phyloP scores from a whole-genome alignment of 768 basidiomycete genomes.

The Pulveroboletus sp. region DNA sequence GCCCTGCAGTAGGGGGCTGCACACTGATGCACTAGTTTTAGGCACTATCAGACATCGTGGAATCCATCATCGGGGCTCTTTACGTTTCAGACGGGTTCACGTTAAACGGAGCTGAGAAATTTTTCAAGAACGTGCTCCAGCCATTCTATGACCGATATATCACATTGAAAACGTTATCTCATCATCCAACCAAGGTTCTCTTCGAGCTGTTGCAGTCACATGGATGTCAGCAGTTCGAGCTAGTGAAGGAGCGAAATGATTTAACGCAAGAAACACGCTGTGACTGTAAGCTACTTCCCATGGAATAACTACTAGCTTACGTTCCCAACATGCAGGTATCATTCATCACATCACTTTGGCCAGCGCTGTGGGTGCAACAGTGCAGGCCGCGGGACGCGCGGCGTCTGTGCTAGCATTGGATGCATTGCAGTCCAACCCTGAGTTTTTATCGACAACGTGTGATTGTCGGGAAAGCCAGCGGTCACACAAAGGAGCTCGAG shows the following conservation, averaged over 20 bases:
- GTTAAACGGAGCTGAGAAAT: constrained; percentile 50
- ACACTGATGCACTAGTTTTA: constrained; percentile 26
- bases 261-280: constrained; percentile 38
- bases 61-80: constrained; percentile 74
- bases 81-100: constrained; percentile 74
- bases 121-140: constrained; percentile 64
- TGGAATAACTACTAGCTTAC: constrained; percentile 14
- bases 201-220: constrained; percentile 69
- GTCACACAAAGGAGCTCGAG: constrained; percentile 36
- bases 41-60: constrained; percentile 76
- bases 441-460: constrained; percentile 59
- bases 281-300: constrained; percentile 40
- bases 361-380: constrained; percentile 47
- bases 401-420: constrained; percentile 66
- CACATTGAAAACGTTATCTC: constrained; percentile 63
- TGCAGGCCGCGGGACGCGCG: constrained; percentile 51
- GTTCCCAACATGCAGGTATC: constrained; percentile 43
- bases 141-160: constrained; percentile 80
- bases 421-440: constrained; percentile 58
- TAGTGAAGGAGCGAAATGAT: constrained; percentile 47
- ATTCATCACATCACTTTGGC: constrained; percentile 64
- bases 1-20: constrained; percentile 1
- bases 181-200: constrained; percentile 72
- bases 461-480: constrained; percentile 49
- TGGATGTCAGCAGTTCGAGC: constrained; percentile 62